Evolutionary conservation across 768 basidiomycete species (phyloP).

Genomic region (Tremella yokohamensis): DNA sequence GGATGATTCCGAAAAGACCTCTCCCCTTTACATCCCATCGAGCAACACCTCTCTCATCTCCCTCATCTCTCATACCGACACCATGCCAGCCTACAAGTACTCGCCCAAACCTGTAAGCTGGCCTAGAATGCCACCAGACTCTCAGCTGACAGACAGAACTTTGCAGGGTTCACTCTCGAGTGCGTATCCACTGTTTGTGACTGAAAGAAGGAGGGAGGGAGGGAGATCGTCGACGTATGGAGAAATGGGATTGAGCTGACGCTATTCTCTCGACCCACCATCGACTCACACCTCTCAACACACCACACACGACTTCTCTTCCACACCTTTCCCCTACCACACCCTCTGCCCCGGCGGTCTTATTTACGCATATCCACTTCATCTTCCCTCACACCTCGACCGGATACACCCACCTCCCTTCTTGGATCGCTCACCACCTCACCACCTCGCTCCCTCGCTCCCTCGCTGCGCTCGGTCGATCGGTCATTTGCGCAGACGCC

Average conservation of each 20-base stretch:
- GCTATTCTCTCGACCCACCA: neutral
- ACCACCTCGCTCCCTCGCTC: neutral
- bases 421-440: neutral
- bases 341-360: neutral
- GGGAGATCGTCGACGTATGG: neutral
- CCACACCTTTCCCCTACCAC: neutral
- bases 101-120: neutral
- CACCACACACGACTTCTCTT: no score
- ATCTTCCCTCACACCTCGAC: neutral
- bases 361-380: neutral
- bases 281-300: no score
- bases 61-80: neutral
- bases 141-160: constrained; percentile 16
- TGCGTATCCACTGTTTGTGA: constrained; percentile 16
- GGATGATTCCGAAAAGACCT: no score
- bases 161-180: constrained; percentile 38
- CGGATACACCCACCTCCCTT: neutral
- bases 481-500: constrained; percentile 22
- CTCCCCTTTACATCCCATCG: no score
- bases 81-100: constrained; percentile 2
- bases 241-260: neutral
- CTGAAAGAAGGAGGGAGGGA: neutral
- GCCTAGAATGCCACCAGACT: neutral
- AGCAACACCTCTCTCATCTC: no score
- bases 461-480: constrained; percentile 1